phyloP scores from a whole-genome alignment of 352 stramenopile species.

The Phytopythium helicoides region DNA sequence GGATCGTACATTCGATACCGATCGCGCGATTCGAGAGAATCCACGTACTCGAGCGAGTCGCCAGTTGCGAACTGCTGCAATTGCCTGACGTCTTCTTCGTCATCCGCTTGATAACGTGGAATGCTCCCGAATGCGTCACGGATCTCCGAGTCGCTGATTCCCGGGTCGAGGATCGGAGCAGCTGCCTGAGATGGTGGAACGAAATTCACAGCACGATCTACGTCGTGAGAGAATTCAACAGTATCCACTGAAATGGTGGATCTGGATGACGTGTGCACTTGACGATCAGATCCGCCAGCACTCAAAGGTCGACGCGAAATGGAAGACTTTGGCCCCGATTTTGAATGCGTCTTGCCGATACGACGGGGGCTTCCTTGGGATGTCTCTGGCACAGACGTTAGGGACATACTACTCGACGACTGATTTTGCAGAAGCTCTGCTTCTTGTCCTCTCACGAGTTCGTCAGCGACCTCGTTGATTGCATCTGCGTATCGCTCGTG shows the following conservation, averaged over 20 bases:
- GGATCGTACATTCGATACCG: slow-evolving; percentile 50
- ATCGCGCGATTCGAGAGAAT: slow-evolving; percentile 24
- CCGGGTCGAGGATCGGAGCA: slow-evolving; percentile 4
- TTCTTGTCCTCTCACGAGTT: slow-evolving; percentile 11
- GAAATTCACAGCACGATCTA: slow-evolving; percentile 18
- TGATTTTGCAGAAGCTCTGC: slow-evolving; percentile 1
- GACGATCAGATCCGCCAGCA: slow-evolving; percentile 8
- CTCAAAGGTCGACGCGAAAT: slow-evolving; percentile 2
- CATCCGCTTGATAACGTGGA: slow-evolving; percentile 12
- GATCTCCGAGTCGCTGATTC: slow-evolving; percentile 44
- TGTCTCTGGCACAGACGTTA: background rate
- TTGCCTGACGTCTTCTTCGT: slow-evolving; percentile 35
- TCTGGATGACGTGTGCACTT: slow-evolving; percentile 11
- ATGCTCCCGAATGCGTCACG: slow-evolving; percentile 26
- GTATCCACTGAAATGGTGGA: slow-evolving; percentile 9
- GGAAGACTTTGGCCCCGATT: background rate
- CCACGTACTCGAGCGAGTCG: slow-evolving; percentile 32
- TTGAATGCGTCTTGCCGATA: background rate
- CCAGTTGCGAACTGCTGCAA: slow-evolving; percentile 28
- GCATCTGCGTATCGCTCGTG: slow-evolving; percentile 25
- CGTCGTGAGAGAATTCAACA: slow-evolving; percentile 12
- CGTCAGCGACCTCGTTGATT: slow-evolving; percentile 20
- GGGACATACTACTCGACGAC: background rate
- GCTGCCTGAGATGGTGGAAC: slow-evolving; percentile 25
- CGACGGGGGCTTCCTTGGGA: background rate